Base-by-base conservation (phyloP, 2,329 filamentous ascomycete species). In the Domatiomyces globalis region DNA sequence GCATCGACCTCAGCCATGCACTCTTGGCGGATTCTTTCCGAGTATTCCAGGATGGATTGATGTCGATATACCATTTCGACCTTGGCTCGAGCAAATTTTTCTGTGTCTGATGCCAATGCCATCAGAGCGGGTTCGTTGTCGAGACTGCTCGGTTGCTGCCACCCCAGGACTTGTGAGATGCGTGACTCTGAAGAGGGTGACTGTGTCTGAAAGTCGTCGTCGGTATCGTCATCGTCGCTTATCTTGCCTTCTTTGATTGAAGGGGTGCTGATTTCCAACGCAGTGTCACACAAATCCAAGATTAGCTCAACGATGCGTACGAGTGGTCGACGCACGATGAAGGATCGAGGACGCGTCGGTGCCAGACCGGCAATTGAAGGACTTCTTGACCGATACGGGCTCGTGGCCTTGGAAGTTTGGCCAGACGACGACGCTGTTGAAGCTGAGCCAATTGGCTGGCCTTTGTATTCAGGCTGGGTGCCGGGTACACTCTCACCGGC, bases 131-230 rank as follows among this genome's bases (percentile, higher is more conserved):
- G 86, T 64, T 96, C 90, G 65, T 95, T 88, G 56, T 98, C 92
- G 15, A 95, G 70, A 48, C 84, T 85, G 61, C 87, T 89, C 0
- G 92, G 92, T 4, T 90, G 95, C 63, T 95, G 88, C 92, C 94
- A 98, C 65, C 95, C 88, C 59, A 94, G 67, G 5, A 98, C 89
- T 66, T 98, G 92, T 1, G 86, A 85, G 60, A 96, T 94, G 29
- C 90, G 83, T 44, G 87, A 92, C 65, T 98, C 92, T 0, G 94
- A 98, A 63, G 95, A 87, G 0, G 92, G 92, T 4, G 92, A 98
- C 64, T 95, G 85, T 0, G 90, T 95, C 46, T 90, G 81, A 56
- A 96, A 81, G 56, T 95, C 88, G 47, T 85, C 83, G 6, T 70
- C 69, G 42, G 78, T 75, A 46, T 75, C 71, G 33, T 15, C 33